These are phyloP conservation scores for Syzygium grande DNA, from an alignment of 345 rosid species.

Conservation along the genomic window DNA sequence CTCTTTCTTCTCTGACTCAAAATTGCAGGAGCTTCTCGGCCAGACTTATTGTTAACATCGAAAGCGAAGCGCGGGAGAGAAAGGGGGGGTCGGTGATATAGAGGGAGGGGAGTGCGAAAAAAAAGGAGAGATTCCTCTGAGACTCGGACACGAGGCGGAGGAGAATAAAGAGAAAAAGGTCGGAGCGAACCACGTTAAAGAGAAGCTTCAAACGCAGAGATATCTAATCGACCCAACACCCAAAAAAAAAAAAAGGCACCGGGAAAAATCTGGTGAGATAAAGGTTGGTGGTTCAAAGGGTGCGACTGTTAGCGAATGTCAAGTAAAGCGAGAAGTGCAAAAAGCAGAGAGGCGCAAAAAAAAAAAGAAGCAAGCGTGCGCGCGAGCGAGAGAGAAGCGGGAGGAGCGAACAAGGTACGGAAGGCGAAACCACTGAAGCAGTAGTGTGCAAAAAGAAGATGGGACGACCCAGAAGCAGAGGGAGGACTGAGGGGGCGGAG, in stretches of 20 bases:
- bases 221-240: constrained; percentile 7
- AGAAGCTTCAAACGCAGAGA: constrained; percentile 30
- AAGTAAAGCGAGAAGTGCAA: constrained; percentile 24
- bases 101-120: background rate
- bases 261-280: background rate
- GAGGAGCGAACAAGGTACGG: background rate
- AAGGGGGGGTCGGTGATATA: constrained; percentile 4
- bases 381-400: background rate
- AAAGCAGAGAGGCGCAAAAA: constrained; percentile 29
- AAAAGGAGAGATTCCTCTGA: constrained; percentile 30
- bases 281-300: background rate
- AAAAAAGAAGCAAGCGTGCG: background rate
- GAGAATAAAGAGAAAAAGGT: constrained; percentile 23
- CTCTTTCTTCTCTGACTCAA: constrained; percentile 4
- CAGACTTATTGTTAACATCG: constrained; percentile 27
- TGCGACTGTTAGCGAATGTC: background rate
- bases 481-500: background rate
- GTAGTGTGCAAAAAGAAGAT: background rate
- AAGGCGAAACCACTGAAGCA: background rate
- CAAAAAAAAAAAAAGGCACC: background rate
- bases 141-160: constrained; percentile 27
- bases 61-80: constrained; percentile 1
- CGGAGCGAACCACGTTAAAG: constrained; percentile 19
- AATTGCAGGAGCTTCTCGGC: background rate
- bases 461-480: background rate